phyloP scores from a whole-genome alignment of 768 basidiomycete species.

The Nidularia pulvinata region DNA sequence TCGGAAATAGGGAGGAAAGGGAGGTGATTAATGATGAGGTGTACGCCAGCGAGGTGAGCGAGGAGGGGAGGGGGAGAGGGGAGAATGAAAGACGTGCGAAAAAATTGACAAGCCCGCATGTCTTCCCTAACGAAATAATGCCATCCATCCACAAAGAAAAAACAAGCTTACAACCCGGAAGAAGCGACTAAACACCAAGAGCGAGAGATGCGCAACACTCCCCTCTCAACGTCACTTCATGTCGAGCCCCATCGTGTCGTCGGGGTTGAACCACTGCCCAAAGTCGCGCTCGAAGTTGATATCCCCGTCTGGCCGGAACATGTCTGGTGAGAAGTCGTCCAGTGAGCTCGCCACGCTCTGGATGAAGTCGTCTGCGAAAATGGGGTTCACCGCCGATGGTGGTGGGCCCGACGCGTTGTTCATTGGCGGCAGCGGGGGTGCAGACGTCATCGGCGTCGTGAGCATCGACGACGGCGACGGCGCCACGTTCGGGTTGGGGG shows the following conservation, averaged over 20 bases:
- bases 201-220: not conserved
- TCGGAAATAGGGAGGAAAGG: too few relatives aligned
- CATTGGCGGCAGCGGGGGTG: not conserved
- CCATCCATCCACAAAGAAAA: not conserved
- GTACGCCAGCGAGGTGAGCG: too few relatives aligned
- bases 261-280: slow-evolving; percentile 73
- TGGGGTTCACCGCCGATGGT: not conserved
- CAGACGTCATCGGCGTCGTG: slow-evolving; percentile 5
- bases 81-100: too few relatives aligned
- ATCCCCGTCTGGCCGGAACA: slow-evolving; percentile 46
- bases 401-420: not conserved
- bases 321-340: slow-evolving; percentile 34
- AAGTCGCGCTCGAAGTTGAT: slow-evolving; percentile 76
- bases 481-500: slow-evolving; percentile 3
- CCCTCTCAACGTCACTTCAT: slow-evolving; percentile 18
- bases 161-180: not conserved
- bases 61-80: too few relatives aligned
- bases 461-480: slow-evolving; percentile 4
- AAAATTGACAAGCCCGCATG: too few relatives aligned
- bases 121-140: too few relatives aligned
- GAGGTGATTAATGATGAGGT: too few relatives aligned
- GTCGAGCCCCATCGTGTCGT: slow-evolving; percentile 36
- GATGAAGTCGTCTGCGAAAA: slow-evolving; percentile 41
- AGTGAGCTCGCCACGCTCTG: slow-evolving; percentile 34
- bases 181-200: not conserved